Evolutionary conservation across 2,329 filamentous ascomycete genomes (phyloP), one percentile per base, ranked within the genome.

Genomic region (Pseudogymnoascus sp.): DNA sequence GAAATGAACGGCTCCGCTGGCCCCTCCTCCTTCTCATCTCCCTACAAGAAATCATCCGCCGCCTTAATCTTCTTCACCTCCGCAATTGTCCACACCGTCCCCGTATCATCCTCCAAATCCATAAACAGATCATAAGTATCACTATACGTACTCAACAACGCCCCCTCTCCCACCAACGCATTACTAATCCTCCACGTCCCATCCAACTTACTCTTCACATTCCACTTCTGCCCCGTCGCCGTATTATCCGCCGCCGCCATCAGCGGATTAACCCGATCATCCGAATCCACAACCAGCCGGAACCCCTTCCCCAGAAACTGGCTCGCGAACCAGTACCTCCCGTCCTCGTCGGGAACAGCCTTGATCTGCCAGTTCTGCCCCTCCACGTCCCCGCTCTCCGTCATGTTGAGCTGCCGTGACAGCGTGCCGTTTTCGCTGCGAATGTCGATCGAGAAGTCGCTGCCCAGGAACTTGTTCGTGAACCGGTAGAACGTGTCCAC

Each of bases 111-210:
- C 10, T 60, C 6, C 33, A 26, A 12, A 38, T 31, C 26, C 58
- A 60, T 60, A 41, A 60, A 60, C 58, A 60, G 2, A 0, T 7
- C 19, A 26, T 60, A 8, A 19, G 58, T 60, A 60, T 60, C 19
- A 41, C 33, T 41, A 41, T 60, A 60, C 11, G 58, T 60, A 23
- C 33, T 38, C 58, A 60, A 16, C 33, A 26, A 8, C 31, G 33
- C 21, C n/a, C 31, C 37, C 58, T 7, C 6, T 12, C 3, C 11
- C 33, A n/a, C 37, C 19, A 60, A 11, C 3, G 14, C 33, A 60
- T 60, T 60, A 19, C 58, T 39, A 26, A 60, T 38, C 58, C 33
- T 41, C 58, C 58, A 60, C 19, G 58, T 60, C 58, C 58, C 58
- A 26, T 60, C 58, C 14, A 16, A 1, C 58, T 6, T 7, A 1